Base-by-base conservation (phyloP, 306 rosid genomes). In the Prunus armeniaca region DNA sequence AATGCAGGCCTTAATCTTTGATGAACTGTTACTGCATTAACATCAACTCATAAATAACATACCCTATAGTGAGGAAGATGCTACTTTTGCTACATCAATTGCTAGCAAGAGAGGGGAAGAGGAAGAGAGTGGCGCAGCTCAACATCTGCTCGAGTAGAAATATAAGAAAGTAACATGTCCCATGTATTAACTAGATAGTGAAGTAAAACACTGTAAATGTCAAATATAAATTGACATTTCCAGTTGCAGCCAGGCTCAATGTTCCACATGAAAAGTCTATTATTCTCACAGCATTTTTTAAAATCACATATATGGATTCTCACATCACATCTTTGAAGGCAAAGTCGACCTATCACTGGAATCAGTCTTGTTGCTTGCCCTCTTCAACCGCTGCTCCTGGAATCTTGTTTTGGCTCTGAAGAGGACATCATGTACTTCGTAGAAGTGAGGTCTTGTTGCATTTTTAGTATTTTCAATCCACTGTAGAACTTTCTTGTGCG, bases 391-490 rank as follows among this genome's bases (percentile, higher is more conserved):
- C 87, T 46, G 83, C 87, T 30, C 61, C 49, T 76, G 81, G 50
- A 90, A 66, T 67, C 55, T 89, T 57, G 30, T 64, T 81, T 88
- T 95, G 79, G 86, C 71, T 79, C 69, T 82, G 74, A 45, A 78
- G 41, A 95, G 90, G 56, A 87, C 13, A 18, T 78, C 78, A 74
- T 92, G 97, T 68, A 89, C 90, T 79, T 90, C 96, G 32, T 95
- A 88, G 83, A 92, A 95, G 79, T 90, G 93, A 66, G 97, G 99
- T 65, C 69, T 89, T 0, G 91, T 92, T 55, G 97, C 97, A 77
- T 58, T 82, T 86, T 67, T 92, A 30, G 91, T 90, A 84, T 85
- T 84, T 86, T 89, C 96, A 49, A 92, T 83, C 97, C 97, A 95
- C 82, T 77, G 85, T 82, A 82, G 86, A 80, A 95, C 93, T 86